These are phyloP conservation scores for Capniomyces stellatus DNA, from an alignment of 371 early-diverging fungal species.

Conservation along the genomic window DNA sequence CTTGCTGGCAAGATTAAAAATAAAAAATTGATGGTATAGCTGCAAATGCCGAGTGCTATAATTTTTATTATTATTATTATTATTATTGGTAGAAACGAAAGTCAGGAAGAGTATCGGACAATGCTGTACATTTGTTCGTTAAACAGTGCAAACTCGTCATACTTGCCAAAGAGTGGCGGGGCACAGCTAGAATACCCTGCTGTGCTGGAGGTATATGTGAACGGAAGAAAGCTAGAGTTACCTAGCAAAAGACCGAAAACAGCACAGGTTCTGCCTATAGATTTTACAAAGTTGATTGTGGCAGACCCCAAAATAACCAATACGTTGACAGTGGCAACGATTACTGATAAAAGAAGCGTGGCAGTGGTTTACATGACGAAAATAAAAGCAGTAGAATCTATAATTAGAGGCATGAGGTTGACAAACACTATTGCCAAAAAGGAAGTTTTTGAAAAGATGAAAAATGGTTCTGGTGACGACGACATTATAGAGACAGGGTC, in stretches of 20 bases:
- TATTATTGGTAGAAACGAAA: background rate
- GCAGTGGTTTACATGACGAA: background rate
- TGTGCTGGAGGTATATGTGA: background rate
- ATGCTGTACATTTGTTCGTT: background rate
- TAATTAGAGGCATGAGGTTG: background rate
- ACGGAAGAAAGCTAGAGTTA: background rate
- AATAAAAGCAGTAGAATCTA: background rate
- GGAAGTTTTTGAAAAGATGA: background rate
- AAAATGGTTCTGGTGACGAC: constrained; percentile 1
- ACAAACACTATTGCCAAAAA: background rate
- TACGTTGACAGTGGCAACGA: background rate
- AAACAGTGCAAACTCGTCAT: background rate
- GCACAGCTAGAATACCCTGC: constrained; percentile 1
- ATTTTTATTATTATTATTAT: background rate
- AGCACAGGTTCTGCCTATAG: background rate
- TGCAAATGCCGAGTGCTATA: background rate
- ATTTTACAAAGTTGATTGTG: background rate
- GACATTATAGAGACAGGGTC: constrained; percentile 6
- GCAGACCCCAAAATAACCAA: background rate
- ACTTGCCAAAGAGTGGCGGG: background rate
- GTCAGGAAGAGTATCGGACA: background rate
- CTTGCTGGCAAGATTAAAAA: background rate
- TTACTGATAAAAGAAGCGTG: background rate
- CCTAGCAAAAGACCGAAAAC: background rate
- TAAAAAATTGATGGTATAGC: background rate